phyloP scores from a whole-genome alignment of 2,329 filamentous ascomycete species.

The Cyclaneusma minus region DNA sequence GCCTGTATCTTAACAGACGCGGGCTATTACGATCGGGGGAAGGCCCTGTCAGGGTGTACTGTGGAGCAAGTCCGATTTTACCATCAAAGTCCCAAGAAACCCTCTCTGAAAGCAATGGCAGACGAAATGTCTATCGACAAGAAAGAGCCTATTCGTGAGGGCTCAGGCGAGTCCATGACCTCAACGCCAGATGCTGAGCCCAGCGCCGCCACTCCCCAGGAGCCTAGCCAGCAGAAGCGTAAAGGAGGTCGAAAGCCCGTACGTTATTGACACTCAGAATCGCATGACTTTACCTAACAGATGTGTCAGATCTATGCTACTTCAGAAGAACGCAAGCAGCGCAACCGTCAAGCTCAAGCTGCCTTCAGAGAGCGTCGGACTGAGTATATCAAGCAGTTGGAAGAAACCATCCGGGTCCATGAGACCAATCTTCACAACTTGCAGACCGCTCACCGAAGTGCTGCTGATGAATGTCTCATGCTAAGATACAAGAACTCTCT shows the following conservation, averaged over 20 bases:
- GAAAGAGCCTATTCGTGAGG: slow-evolving; percentile 38
- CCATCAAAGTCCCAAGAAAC: too few relatives aligned
- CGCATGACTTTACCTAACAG: background rate
- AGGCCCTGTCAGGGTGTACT: too few relatives aligned
- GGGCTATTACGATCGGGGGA: too few relatives aligned
- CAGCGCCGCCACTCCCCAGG: slow-evolving; percentile 24
- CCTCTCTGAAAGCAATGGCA: slow-evolving; percentile 34
- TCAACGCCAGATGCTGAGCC: slow-evolving; percentile 43
- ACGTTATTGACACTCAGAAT: slow-evolving; percentile 24
- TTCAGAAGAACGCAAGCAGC: slow-evolving; percentile 94
- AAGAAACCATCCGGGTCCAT: slow-evolving; percentile 93
- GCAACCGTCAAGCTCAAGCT: slow-evolving; percentile 92
- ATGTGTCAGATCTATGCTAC: slow-evolving; percentile 78
- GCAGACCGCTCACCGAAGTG: slow-evolving; percentile 85
- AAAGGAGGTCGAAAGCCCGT: slow-evolving; percentile 97
- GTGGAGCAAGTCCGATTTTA: too few relatives aligned
- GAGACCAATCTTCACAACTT: slow-evolving; percentile 86
- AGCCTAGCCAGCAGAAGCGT: slow-evolving; percentile 59
- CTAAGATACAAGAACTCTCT: slow-evolving; percentile 96
- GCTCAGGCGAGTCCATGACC: slow-evolving; percentile 44
- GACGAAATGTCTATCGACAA: slow-evolving; percentile 54
- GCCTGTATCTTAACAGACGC: too few relatives aligned
- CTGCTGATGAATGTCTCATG: slow-evolving; percentile 95
- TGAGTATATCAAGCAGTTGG: slow-evolving; percentile 98
- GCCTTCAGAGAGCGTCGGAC: slow-evolving; percentile 93